phyloP scores from a whole-genome alignment of 306 rosid genomes.

The Abrus pulchellus region DNA sequence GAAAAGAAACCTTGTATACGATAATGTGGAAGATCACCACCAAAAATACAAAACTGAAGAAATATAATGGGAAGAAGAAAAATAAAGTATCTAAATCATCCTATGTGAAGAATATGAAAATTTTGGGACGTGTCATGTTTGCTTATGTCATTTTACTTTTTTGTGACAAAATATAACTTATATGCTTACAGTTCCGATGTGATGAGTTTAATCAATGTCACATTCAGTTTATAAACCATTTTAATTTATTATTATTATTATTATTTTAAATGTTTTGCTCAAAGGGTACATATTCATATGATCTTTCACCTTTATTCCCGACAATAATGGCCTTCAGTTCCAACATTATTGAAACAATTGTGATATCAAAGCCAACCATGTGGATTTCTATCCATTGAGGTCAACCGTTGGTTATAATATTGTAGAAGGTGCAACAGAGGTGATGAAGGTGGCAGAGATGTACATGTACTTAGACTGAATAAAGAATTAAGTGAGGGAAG shows the following conservation, averaged over 20 bases:
- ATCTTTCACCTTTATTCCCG: constrained; percentile 32
- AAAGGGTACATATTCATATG: constrained; percentile 45
- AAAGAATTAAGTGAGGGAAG: not conserved
- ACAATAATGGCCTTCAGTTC: constrained; percentile 41
- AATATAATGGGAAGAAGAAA: not conserved
- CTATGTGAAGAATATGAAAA: not conserved
- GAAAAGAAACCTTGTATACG: not conserved
- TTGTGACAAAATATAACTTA: not conserved
- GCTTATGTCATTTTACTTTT: not conserved
- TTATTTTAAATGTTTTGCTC: not conserved
- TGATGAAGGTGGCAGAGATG: not conserved
- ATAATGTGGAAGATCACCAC: not conserved
- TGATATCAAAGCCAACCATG: constrained; percentile 46
- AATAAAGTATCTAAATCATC: not conserved
- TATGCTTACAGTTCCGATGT: not conserved
- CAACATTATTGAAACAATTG: not conserved
- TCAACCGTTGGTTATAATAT: constrained; percentile 37
- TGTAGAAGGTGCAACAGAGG: constrained; percentile 9
- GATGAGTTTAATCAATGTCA: not conserved
- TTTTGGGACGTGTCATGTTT: not conserved
- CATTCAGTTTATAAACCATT: not conserved
- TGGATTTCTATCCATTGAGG: constrained; percentile 32
- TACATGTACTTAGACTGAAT: not conserved
- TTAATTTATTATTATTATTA: not conserved
- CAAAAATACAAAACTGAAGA: not conserved